A percentile compares a stretch with the other conserved stretches of the same genome.
Evolutionary conservation across 1,139 yeast species (phyloP).

Genomic region (Sugiyamaella japonica): DNA sequence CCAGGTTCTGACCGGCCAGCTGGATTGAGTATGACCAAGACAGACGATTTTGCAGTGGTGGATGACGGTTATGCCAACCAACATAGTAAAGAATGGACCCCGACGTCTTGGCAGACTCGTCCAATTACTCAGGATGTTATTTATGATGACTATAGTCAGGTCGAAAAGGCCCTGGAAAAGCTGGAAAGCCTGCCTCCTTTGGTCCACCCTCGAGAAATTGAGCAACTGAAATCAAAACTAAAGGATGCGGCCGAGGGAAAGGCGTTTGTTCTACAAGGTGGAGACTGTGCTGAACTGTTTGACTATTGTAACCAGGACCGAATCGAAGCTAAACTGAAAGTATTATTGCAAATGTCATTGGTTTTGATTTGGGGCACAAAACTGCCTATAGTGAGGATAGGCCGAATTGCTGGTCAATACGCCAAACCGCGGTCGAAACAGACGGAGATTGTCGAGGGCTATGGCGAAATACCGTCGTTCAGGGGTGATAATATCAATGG

Average conservation of each 20-base stretch:
- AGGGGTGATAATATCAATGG: conserved; percentile 49
- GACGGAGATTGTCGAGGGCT: conserved; percentile 45
- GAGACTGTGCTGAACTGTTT: conserved; percentile 50
- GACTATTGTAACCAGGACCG: conserved; percentile 46
- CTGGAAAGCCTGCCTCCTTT: conserved; percentile 47
- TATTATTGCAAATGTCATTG: conserved; percentile 46
- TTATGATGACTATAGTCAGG: conserved; percentile 42
- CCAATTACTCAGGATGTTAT: conserved; percentile 48
- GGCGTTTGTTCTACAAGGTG: conserved; percentile 48
- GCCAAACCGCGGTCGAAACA: conserved; percentile 48
- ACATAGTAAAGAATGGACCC: conserved; percentile 40
- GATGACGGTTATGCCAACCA: neutral
- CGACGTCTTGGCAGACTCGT: conserved; percentile 46
- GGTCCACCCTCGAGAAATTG: conserved; percentile 45
- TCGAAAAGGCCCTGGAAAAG: conserved; percentile 44
- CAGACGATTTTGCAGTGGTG: conserved; percentile 2
- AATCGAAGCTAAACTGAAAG: conserved; percentile 46
- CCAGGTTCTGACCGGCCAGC: conserved; percentile 21
- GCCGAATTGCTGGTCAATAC: conserved; percentile 49
- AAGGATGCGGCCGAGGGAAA: conserved; percentile 46
- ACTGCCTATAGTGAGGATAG: conserved; percentile 45
- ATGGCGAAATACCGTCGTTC: conserved; percentile 44
- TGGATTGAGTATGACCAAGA: conserved; percentile 10
- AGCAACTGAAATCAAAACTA: conserved; percentile 38
- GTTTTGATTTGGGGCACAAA: conserved; percentile 46